Evolutionary conservation across 352 stramenopile genomes (phyloP).

Genomic region (Phytophthora macrochlamydospora): DNA sequence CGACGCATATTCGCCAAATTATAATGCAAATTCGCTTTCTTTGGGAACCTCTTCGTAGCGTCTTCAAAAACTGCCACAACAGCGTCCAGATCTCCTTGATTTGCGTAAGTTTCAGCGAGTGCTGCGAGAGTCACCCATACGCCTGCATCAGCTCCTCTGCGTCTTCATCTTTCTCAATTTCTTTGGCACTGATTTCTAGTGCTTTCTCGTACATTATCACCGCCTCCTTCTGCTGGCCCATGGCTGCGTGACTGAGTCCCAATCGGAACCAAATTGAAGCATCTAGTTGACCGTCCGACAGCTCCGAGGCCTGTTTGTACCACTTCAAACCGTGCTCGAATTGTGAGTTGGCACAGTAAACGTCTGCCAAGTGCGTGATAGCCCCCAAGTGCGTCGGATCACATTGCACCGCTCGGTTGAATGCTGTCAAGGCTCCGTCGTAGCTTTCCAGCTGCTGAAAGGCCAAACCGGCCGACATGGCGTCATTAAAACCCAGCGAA

Average conservation of each 20-base stretch:
- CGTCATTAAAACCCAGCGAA: slow-evolving; percentile 61
- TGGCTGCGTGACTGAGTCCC: slow-evolving; percentile 40
- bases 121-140: slow-evolving; percentile 60
- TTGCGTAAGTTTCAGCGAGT: slow-evolving; percentile 57
- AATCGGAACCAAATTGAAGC: slow-evolving; percentile 64
- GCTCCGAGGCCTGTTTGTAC: slow-evolving; percentile 43
- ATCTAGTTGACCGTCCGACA: slow-evolving; percentile 36
- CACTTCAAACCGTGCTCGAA: slow-evolving; percentile 36
- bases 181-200: slow-evolving; percentile 31
- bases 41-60: slow-evolving; percentile 38
- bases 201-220: slow-evolving; percentile 43
- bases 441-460: slow-evolving; percentile 66
- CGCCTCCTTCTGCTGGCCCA: slow-evolving; percentile 41
- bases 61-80: slow-evolving; percentile 55
- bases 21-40: slow-evolving; percentile 64
- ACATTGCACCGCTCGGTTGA: slow-evolving; percentile 43
- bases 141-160: slow-evolving; percentile 39
- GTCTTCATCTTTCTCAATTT: slow-evolving; percentile 26
- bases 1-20: slow-evolving; percentile 77
- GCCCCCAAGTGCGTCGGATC: slow-evolving; percentile 54
- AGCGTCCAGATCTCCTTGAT: slow-evolving; percentile 56
- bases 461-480: slow-evolving; percentile 61
- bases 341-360: slow-evolving; percentile 43
- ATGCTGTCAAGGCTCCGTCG: slow-evolving; percentile 52
- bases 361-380: slow-evolving; percentile 55